phyloP scores from a whole-genome alignment of 768 basidiomycete genomes.

The Suillus decipiens region DNA sequence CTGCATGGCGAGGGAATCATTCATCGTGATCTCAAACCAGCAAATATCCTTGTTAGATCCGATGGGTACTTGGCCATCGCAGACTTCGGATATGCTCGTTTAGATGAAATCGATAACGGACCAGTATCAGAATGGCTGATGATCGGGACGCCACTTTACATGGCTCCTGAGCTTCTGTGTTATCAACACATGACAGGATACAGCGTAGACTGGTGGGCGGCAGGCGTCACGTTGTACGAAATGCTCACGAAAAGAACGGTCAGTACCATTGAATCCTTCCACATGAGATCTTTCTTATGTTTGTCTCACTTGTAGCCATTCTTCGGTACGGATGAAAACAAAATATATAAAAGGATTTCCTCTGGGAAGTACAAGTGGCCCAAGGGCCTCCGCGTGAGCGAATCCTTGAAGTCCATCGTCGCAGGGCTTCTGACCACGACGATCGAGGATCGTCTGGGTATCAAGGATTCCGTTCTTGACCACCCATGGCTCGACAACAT shows the following conservation, averaged over 20 bases:
- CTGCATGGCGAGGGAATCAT: too few relatives aligned
- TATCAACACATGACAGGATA: slow-evolving; percentile 25
- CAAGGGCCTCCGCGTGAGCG: slow-evolving; percentile 34
- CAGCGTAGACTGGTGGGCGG: slow-evolving; percentile 57
- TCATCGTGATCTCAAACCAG: too few relatives aligned
- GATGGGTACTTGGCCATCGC: slow-evolving; percentile 57
- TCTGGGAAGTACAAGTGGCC: slow-evolving; percentile 43
- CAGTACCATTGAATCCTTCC: slow-evolving; percentile 18
- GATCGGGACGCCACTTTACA: slow-evolving; percentile 49
- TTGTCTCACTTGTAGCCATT: background rate
- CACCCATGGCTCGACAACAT: slow-evolving; percentile 50
- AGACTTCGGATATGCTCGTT: slow-evolving; percentile 49
- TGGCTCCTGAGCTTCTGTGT: slow-evolving; percentile 48
- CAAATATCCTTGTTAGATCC: too few relatives aligned
- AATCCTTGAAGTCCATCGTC: slow-evolving; percentile 44
- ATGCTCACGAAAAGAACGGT: slow-evolving; percentile 44
- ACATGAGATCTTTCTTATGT: background rate
- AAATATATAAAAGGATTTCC: slow-evolving; percentile 27
- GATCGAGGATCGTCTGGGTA: slow-evolving; percentile 38
- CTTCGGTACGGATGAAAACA: slow-evolving; percentile 25
- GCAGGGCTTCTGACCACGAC: slow-evolving; percentile 40
- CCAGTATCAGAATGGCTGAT: slow-evolving; percentile 30
- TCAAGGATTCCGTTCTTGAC: slow-evolving; percentile 33
- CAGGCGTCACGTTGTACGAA: slow-evolving; percentile 52
- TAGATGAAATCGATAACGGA: slow-evolving; percentile 20